phyloP scores from a whole-genome alignment of 805 yeast genomes.

The Lipomyces lipofer region DNA sequence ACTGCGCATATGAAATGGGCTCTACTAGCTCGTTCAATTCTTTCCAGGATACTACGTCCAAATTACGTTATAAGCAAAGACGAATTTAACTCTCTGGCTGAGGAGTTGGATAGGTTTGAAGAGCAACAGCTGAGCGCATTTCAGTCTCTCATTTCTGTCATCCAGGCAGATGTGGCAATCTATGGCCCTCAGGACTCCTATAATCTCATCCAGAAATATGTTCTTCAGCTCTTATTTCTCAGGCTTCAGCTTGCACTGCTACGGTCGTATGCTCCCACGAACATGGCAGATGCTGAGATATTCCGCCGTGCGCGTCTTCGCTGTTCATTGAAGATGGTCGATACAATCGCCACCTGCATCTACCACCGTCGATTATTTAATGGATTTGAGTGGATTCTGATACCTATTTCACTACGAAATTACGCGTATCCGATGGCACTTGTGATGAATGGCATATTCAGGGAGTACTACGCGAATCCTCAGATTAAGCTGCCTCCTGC shows the following conservation, averaged over 20 bases:
- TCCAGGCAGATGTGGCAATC: constrained; percentile 18
- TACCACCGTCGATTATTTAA: constrained; percentile 18
- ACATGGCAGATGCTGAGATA: neutral
- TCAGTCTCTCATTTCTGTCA: constrained; percentile 24
- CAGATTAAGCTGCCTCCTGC: neutral
- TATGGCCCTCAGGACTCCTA: constrained; percentile 25
- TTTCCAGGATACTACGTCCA: constrained; percentile 8
- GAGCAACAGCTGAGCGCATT: constrained; percentile 25
- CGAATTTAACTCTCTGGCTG: constrained; percentile 8
- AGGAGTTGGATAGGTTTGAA: constrained; percentile 13
- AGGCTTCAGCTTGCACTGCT: constrained; percentile 17
- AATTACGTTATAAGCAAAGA: neutral
- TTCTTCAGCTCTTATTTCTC: constrained; percentile 19
- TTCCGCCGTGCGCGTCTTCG: neutral
- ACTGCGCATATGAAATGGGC: constrained; percentile 11
- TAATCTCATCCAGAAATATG: constrained; percentile 23
- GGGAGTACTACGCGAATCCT: constrained; percentile 6
- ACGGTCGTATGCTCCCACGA: constrained; percentile 11
- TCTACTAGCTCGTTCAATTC: constrained; percentile 15
- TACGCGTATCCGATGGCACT: neutral
- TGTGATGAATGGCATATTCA: neutral
- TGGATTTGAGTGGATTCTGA: constrained; percentile 17
- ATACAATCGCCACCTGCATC: constrained; percentile 20
- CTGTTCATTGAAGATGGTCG: constrained; percentile 19
- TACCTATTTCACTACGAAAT: constrained; percentile 18